Conservation (phyloP, 345 rosid species). For the Balakata baccata region DNA sequence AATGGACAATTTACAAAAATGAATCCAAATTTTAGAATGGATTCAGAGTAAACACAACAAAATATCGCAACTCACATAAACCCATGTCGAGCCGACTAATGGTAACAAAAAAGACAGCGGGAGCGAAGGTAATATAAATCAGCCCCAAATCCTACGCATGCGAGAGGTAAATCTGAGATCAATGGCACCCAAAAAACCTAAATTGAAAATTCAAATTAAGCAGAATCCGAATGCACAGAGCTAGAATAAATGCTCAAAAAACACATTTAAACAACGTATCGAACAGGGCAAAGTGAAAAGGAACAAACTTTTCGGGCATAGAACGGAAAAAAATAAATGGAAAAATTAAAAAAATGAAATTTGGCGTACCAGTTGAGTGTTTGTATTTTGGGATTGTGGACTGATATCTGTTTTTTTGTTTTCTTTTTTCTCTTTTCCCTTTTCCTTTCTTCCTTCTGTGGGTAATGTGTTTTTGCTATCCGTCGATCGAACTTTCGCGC, state of each 20-base stretch:
- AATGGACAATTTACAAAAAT: background rate
- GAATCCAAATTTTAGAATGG: background rate
- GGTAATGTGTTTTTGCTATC: constrained; percentile 3
- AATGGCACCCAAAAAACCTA: constrained; percentile 11
- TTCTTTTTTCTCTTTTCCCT: background rate
- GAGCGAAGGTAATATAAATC: background rate
- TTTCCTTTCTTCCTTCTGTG: background rate
- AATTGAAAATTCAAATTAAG: background rate
- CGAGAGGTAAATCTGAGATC: background rate
- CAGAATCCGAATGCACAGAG: constrained; percentile 9
- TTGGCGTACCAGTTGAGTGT: constrained; percentile 23
- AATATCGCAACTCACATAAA: background rate
- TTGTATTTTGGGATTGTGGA: background rate
- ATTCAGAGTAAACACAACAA: background rate
- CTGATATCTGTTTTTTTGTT: constrained; percentile 8
- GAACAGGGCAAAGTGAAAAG: constrained; percentile 7
- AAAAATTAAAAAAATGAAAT: background rate
- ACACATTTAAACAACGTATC: background rate
- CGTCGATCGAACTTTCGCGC: background rate
- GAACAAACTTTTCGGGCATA: background rate
- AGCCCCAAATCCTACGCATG: constrained; percentile 1
- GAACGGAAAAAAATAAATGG: background rate
- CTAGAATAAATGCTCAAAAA: background rate
- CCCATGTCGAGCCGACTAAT: background rate
- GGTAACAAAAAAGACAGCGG: background rate